These are phyloP conservation scores for Passalora sequoiae DNA, from an alignment of 2,329 filamentous ascomycete genomes.

Conservation along the genomic window DNA sequence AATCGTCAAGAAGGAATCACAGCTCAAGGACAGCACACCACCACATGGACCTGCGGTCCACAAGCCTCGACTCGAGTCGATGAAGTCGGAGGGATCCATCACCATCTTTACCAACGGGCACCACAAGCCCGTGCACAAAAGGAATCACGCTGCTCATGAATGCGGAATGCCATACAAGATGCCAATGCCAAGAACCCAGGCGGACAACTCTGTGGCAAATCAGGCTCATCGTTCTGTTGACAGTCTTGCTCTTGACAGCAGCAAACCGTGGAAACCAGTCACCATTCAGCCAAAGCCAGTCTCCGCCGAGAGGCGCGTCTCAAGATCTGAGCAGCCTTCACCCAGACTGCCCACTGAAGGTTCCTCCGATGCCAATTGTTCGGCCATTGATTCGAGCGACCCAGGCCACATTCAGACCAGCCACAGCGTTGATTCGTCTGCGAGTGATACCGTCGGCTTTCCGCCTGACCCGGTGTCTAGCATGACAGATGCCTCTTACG, in stretches of 20 bases:
- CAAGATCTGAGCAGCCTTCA: constrained; percentile 32
- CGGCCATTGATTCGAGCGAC: constrained; percentile 25
- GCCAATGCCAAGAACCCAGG: constrained; percentile 53
- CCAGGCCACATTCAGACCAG: constrained; percentile 23
- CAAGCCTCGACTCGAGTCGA: constrained; percentile 54
- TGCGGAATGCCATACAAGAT: constrained; percentile 60
- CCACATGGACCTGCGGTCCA: constrained; percentile 41
- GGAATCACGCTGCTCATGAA: constrained; percentile 60
- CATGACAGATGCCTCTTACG: constrained; percentile 25
- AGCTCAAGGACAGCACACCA: constrained; percentile 20
- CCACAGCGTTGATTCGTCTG: constrained; percentile 22
- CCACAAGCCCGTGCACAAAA: constrained; percentile 60
- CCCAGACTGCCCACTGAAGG: constrained; percentile 21
- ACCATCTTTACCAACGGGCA: constrained; percentile 60
- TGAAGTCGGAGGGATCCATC: constrained; percentile 55
- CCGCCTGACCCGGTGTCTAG: constrained; percentile 26
- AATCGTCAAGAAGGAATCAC: constrained; percentile 50
- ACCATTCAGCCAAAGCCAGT: not conserved
- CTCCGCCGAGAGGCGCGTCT: constrained; percentile 21
- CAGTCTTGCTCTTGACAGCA: constrained; percentile 40
- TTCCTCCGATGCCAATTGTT: constrained; percentile 18
- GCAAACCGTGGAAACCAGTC: constrained; percentile 3
- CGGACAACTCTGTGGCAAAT: constrained; percentile 40
- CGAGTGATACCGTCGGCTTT: constrained; percentile 21
- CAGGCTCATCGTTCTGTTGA: constrained; percentile 50